These are phyloP conservation scores for Orbilia blumenaviensis DNA, from an alignment of 2,329 filamentous ascomycete genomes.

Conservation along the genomic window DNA sequence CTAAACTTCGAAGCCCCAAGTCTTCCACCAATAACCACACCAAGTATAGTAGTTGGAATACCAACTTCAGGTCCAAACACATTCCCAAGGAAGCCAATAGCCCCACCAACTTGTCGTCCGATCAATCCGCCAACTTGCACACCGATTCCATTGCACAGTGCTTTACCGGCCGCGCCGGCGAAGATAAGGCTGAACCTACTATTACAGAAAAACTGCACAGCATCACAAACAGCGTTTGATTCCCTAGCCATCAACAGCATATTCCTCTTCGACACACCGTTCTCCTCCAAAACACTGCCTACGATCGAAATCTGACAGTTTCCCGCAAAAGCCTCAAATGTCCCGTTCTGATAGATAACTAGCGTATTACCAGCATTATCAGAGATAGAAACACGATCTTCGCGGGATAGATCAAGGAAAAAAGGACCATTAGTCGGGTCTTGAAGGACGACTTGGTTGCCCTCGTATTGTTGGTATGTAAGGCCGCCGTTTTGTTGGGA, in stretches of 20 bases:
- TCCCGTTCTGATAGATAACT: neutral
- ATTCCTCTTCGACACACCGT: neutral
- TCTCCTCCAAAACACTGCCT: neutral
- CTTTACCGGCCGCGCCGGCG: neutral
- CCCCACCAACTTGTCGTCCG: neutral
- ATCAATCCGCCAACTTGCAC: neutral
- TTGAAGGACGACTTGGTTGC: neutral
- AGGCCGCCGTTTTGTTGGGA: constrained; percentile 6
- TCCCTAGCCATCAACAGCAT: neutral
- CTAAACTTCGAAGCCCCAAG: constrained; percentile 3
- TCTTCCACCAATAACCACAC: neutral
- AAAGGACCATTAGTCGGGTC: neutral
- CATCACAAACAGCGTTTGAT: neutral
- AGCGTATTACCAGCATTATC: constrained; percentile 9
- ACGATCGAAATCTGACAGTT: neutral
- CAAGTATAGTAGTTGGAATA: neutral
- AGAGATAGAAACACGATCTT: neutral
- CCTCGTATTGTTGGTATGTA: neutral
- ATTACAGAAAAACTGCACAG: constrained; percentile 2
- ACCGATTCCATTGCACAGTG: neutral
- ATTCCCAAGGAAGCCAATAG: neutral
- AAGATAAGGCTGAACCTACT: constrained; percentile 1
- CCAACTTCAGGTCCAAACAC: neutral
- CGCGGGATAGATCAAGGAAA: neutral
- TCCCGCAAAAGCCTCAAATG: neutral